phyloP scores from a whole-genome alignment of 129 eudicot species.

The Flaveria robusta region DNA sequence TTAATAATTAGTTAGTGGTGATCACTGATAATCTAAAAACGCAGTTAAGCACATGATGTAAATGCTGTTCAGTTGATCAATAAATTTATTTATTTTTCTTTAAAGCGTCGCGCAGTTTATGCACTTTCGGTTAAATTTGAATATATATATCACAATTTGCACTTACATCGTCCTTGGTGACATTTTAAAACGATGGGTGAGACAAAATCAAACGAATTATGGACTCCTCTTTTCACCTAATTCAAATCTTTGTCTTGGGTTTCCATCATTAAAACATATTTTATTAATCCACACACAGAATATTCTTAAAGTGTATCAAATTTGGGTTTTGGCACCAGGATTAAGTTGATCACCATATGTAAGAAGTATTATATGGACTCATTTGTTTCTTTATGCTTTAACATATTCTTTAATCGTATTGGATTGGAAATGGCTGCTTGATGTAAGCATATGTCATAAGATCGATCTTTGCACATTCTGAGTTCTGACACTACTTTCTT shows the following conservation, averaged over 20 bases:
- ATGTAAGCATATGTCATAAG: not conserved
- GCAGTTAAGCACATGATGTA: constrained; percentile 15
- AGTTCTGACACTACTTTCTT: not conserved
- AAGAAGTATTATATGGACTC: not conserved
- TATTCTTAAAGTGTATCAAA: constrained; percentile 36
- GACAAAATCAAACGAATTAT: constrained; percentile 27
- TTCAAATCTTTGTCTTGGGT: constrained; percentile 22
- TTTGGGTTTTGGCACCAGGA: constrained; percentile 23
- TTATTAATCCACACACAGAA: constrained; percentile 26
- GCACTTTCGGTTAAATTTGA: constrained; percentile 39
- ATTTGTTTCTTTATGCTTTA: constrained; percentile 9
- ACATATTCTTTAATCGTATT: not conserved
- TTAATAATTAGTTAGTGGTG: not conserved
- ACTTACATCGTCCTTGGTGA: constrained; percentile 31
- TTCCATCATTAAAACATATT: constrained; percentile 7
- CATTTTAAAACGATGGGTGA: constrained; percentile 10
- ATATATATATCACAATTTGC: constrained; percentile 30
- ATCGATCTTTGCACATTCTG: not conserved
- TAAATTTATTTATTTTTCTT: constrained; percentile 5
- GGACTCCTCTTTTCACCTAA: constrained; percentile 39
- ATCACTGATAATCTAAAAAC: not conserved
- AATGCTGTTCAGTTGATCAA: constrained; percentile 11
- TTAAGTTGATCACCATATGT: constrained; percentile 26
- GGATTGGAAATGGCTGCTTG: constrained; percentile 18
- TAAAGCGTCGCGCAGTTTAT: not conserved